Evolutionary conservation across 345 rosid genomes (phyloP).

Genomic region (Populus nigra): DNA sequence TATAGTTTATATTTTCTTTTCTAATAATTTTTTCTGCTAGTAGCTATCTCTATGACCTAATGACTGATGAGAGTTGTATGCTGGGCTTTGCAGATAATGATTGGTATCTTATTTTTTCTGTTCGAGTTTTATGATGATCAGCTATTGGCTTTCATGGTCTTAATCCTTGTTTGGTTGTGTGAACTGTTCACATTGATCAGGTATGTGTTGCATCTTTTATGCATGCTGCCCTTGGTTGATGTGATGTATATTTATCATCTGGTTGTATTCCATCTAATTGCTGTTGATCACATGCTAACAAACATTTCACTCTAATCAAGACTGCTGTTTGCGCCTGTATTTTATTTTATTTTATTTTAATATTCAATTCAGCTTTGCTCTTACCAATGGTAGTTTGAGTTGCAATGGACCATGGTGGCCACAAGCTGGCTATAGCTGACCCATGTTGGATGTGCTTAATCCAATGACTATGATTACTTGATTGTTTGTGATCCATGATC

Average conservation of each 20-base stretch:
- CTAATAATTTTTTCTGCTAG: not conserved
- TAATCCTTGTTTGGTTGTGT: slow-evolving; percentile 97
- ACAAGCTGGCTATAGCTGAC: not conserved
- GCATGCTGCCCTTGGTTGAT: not conserved
- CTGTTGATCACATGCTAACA: not conserved
- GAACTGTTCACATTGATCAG: slow-evolving; percentile 94
- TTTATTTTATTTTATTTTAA: not conserved
- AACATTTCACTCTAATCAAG: not conserved
- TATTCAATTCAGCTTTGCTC: not conserved
- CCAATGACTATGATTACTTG: not conserved
- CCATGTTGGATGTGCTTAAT: not conserved
- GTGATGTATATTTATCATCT: not conserved
- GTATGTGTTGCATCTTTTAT: slow-evolving; percentile 38
- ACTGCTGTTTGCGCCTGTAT: not conserved
- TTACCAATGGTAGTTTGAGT: not conserved
- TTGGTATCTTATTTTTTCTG: slow-evolving; percentile 91
- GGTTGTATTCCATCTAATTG: not conserved
- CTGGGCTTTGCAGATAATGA: slow-evolving; percentile 83
- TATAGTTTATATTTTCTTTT: not conserved
- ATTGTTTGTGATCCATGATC: not conserved
- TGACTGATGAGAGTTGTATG: slow-evolving; percentile 3
- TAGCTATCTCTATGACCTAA: not conserved
- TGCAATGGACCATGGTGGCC: not conserved
- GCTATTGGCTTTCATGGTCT: slow-evolving; percentile 96
- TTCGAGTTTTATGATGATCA: slow-evolving; percentile 98